These are phyloP conservation scores for Linnemannia elongata DNA, from an alignment of 192 early-diverging fungal species.

Conservation along the genomic window DNA sequence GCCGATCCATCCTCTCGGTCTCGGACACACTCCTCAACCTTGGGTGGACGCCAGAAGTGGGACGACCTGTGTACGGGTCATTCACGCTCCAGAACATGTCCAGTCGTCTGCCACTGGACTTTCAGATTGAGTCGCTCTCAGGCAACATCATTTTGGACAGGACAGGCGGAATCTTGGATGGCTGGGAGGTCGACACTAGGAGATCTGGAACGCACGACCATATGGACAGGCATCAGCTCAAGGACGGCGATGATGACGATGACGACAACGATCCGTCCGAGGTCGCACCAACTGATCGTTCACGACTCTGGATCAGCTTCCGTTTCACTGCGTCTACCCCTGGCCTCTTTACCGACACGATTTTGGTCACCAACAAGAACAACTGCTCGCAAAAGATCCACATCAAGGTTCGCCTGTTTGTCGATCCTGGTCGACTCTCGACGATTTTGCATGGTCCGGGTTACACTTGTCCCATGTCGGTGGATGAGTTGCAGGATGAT, in stretches of 20 bases:
- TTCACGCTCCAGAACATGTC: conserved; percentile 82
- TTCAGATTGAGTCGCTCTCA: conserved; percentile 64
- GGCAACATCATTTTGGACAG: conserved; percentile 68
- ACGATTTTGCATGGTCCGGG: conserved; percentile 23
- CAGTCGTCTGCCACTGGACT: conserved; percentile 77
- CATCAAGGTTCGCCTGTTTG: conserved; percentile 79
- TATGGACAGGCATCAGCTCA: not conserved
- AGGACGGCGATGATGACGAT: conserved; percentile 3
- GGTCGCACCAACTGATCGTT: conserved; percentile 40
- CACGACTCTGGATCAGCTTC: conserved; percentile 68
- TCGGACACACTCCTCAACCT: conserved; percentile 77
- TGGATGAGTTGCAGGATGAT: conserved; percentile 38
- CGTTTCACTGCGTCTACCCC: conserved; percentile 64
- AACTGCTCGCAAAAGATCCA: conserved; percentile 73
- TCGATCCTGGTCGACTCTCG: conserved; percentile 65
- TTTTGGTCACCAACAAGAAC: conserved; percentile 79
- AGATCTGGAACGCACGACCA: not conserved
- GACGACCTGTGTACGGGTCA: conserved; percentile 66
- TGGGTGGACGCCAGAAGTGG: conserved; percentile 65
- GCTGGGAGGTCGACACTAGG: conserved; percentile 61
- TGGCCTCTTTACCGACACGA: conserved; percentile 72
- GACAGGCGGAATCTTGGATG: conserved; percentile 64
- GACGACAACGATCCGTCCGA: conserved; percentile 22
- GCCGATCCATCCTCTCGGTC: conserved; percentile 79
- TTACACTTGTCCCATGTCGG: conserved; percentile 28